Evolutionary conservation across 2,329 filamentous ascomycete species (phyloP).

Genomic region (Bipolaris gigantea): DNA sequence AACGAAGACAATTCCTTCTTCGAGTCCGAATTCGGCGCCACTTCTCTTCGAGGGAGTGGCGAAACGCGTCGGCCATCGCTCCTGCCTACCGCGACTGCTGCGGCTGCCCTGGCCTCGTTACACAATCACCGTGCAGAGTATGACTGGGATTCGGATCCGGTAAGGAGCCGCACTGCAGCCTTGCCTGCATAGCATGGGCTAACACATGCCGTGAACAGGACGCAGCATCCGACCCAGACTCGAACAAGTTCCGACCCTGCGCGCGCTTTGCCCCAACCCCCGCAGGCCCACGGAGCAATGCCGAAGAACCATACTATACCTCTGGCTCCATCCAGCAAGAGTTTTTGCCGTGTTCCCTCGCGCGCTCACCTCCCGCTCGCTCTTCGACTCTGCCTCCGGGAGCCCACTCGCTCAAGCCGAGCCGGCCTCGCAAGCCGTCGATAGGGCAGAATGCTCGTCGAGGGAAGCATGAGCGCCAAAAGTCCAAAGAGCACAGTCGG

Average conservation of each 20-base stretch:
- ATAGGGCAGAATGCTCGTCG: slow-evolving; percentile 77
- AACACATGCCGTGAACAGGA: slow-evolving; percentile 36
- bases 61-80: slow-evolving; percentile 67
- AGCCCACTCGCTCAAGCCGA: slow-evolving; percentile 70
- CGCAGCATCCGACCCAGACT: slow-evolving; percentile 43
- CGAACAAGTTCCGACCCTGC: slow-evolving; percentile 43
- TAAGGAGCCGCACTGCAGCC: slow-evolving; percentile 25
- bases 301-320: slow-evolving; percentile 46
- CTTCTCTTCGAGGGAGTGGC: slow-evolving; percentile 69
- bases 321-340: slow-evolving; percentile 67
- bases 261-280: slow-evolving; percentile 47
- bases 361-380: slow-evolving; percentile 79
- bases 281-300: slow-evolving; percentile 71
- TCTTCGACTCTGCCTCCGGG: slow-evolving; percentile 86
- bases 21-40: slow-evolving; percentile 66
- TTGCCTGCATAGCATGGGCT: slow-evolving; percentile 18
- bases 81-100: slow-evolving; percentile 73
- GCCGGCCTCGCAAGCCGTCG: slow-evolving; percentile 80
- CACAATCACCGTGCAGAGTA: slow-evolving; percentile 76
- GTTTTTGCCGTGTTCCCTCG: slow-evolving; percentile 78
- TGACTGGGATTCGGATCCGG: slow-evolving; percentile 45
- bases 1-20: slow-evolving; percentile 68
- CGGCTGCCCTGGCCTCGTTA: slow-evolving; percentile 83
- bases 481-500: slow-evolving; percentile 74
- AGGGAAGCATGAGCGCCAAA: slow-evolving; percentile 77